Base-by-base conservation (phyloP, 2,329 filamentous ascomycete genomes). In the Colletotrichum tropicale region DNA sequence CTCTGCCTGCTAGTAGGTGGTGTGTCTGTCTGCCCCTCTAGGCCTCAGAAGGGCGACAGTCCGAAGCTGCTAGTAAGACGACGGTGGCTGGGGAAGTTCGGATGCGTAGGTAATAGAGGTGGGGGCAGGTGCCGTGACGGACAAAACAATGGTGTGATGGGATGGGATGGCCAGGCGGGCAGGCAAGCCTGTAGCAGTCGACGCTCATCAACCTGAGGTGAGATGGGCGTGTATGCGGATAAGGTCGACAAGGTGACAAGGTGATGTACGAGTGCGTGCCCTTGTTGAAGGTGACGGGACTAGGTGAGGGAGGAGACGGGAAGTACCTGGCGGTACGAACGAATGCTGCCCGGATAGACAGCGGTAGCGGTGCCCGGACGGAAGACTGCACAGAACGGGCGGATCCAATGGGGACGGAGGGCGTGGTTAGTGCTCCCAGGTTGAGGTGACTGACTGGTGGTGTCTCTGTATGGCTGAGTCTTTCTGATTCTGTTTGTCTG, bases 81-180 rank as follows among this genome's bases (percentile, higher is more conserved):
- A 56, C 38, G 65, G 66, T 70, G 73, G 65, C 61, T 69, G 71
- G 70, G 64, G 73, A 75, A 75, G 73, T 67, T 75, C 69, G 69
- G 73, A 67, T 72, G 73, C 52, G 73, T 64, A 72, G 69, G 64
- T 66, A 66, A 55, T 68, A 55, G 68, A 72, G 73, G 73, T 75
- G 73, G 73, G 73, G 43, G 69, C 69, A 72, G 38, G 34, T 64
- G 32, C 69, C 56, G 71, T 62, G 68, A 66, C 72, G 72, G 55
- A 43, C 72, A 66, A 38, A 58, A 26, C 69, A 75, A 72, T 66
- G 73, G 69, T 75, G 73, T 75, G 73, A 75, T 75, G 58, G 61
- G 69, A 71, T 21, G 26, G 66, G 68, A 75, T 66, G 36, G 38
- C 58, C 43, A 69, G 56, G 65, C 65, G 56, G 38, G 43, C 32